Conservation (phyloP, 768 basidiomycete species). For the Cubamyces sp. region DNA sequence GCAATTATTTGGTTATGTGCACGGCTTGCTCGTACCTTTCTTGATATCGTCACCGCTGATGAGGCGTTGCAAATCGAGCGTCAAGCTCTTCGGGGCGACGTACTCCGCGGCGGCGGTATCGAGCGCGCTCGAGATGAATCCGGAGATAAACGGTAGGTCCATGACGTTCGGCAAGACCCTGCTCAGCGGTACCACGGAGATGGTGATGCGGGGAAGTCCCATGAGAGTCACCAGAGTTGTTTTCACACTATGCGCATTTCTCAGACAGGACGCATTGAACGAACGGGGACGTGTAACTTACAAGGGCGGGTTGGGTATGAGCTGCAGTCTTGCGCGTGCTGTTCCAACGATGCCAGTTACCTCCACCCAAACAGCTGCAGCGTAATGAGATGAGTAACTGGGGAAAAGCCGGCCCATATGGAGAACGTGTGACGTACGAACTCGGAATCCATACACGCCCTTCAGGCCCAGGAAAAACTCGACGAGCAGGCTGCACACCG, state of each 20-base stretch:
- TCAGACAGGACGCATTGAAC: neutral
- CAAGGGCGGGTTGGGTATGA: constrained; percentile 75
- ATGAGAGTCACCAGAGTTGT: constrained; percentile 63
- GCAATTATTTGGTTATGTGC: neutral
- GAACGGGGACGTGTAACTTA: constrained; percentile 16
- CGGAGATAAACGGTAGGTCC: constrained; percentile 71
- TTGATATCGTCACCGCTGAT: constrained; percentile 60
- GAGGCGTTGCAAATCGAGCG: constrained; percentile 67
- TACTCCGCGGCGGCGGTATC: constrained; percentile 63
- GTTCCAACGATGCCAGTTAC: constrained; percentile 67
- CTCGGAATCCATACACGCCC: constrained; percentile 42
- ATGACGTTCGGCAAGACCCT: constrained; percentile 74
- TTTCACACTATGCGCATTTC: constrained; percentile 39
- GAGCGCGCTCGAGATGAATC: constrained; percentile 70
- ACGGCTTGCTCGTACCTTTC: constrained; percentile 36
- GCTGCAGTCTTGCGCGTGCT: constrained; percentile 67
- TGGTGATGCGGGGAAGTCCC: constrained; percentile 67
- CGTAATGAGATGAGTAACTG: constrained; percentile 29
- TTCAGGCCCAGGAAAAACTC: constrained; percentile 65
- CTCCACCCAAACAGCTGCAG: constrained; percentile 69
- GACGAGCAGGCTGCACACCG: constrained; percentile 48
- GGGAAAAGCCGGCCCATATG: too few relatives aligned
- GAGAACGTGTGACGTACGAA: constrained; percentile 30
- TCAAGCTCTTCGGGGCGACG: constrained; percentile 74
- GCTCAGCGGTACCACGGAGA: constrained; percentile 67